phyloP scores from a whole-genome alignment of 208 protist species.

The Acanthamoeba triangularis region DNA sequence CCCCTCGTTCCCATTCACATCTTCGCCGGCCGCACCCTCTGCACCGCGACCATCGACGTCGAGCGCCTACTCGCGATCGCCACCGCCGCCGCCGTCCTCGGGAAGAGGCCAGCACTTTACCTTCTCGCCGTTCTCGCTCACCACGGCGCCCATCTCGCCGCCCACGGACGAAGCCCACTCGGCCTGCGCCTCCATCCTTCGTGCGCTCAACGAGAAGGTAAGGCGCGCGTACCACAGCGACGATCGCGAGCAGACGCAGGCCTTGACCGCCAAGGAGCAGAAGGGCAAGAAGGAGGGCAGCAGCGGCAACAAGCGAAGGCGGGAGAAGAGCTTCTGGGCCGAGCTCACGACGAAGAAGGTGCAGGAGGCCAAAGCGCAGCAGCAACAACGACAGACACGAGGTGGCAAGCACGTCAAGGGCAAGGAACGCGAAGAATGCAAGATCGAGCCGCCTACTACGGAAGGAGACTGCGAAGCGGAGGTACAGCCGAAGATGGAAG shows the following conservation, averaged over 20 bases:
- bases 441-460: too few species aligned
- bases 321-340: slow-evolving; percentile 38
- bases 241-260: neutral
- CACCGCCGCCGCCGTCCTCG: neutral
- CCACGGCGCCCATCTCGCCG: slow-evolving; percentile 11
- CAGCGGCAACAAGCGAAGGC: neutral
- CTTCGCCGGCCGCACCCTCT: neutral
- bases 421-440: too few species aligned
- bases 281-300: neutral
- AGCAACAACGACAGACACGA: neutral
- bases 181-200: slow-evolving; percentile 39
- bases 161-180: slow-evolving; percentile 17
- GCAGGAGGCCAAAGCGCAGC: neutral
- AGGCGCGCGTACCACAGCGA: neutral
- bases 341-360: neutral
- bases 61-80: neutral
- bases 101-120: neutral
- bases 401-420: neutral
- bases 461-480: neutral
- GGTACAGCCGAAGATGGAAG: neutral
- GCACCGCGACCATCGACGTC: neutral
- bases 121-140: slow-evolving; percentile 20
- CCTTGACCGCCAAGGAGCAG: neutral
- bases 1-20: neutral
- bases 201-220: slow-evolving; percentile 30